phyloP scores from a whole-genome alignment of 345 rosid genomes.

The Lepidium didymum region DNA sequence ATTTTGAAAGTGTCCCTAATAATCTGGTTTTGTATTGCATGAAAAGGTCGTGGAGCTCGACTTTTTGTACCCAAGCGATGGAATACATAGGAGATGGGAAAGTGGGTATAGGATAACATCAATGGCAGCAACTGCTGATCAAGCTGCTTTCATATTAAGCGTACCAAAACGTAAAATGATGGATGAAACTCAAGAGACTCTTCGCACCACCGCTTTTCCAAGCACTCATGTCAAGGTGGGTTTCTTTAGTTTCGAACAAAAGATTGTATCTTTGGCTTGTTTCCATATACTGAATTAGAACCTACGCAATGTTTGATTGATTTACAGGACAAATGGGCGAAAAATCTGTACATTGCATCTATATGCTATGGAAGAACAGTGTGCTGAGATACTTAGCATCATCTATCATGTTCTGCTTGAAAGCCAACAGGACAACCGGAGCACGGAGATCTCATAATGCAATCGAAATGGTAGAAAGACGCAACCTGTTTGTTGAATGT shows the following conservation, averaged over 20 bases:
- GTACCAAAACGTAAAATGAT: conserved; percentile 56
- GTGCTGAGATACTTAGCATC: conserved; percentile 36
- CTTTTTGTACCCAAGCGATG: conserved; percentile 96
- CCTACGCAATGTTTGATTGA: not conserved
- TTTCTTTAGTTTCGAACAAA: not conserved
- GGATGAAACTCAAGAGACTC: conserved; percentile 97
- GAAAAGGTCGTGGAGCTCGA: conserved; percentile 91
- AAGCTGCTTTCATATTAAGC: conserved; percentile 91
- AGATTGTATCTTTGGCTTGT: not conserved
- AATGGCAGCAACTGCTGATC: conserved; percentile 91
- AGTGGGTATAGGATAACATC: conserved; percentile 83
- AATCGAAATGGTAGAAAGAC: not conserved
- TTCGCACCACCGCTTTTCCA: conserved; percentile 83
- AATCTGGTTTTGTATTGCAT: not conserved
- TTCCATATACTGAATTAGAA: not conserved
- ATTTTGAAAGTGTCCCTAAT: not conserved
- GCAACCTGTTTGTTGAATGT: conserved; percentile 14
- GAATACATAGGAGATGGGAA: conserved; percentile 91
- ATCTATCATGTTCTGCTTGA: not conserved
- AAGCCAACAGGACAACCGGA: not conserved
- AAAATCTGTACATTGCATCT: conserved; percentile 81
- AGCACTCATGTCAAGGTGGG: conserved; percentile 87
- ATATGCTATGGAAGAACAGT: conserved; percentile 86
- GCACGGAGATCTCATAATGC: not conserved
- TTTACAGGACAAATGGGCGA: conserved; percentile 89